phyloP scores from a whole-genome alignment of 1,284 basidiomycete genomes.

The Stereum hirsutum region DNA sequence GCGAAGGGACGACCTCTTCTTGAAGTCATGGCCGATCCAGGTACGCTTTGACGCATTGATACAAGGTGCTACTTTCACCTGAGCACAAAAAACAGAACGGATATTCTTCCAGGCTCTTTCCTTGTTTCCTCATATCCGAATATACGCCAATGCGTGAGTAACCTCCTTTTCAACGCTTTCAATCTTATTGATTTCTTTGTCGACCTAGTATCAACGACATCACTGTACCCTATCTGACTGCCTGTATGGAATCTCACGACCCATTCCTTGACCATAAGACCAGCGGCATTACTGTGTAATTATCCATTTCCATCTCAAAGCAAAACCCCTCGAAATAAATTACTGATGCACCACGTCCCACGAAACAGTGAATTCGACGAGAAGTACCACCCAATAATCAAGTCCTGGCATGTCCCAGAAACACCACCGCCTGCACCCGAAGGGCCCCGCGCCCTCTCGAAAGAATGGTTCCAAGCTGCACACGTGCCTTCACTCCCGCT shows the following conservation, averaged over 20 bases:
- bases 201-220: slow-evolving; percentile 45
- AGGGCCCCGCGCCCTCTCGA: slow-evolving; percentile 30
- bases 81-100: slow-evolving; percentile 34
- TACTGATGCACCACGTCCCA: background rate
- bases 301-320: slow-evolving; percentile 8
- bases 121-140: slow-evolving; percentile 59
- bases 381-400: slow-evolving; percentile 45
- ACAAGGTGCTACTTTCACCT: background rate
- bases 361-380: slow-evolving; percentile 42
- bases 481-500: slow-evolving; percentile 38
- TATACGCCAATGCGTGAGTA: slow-evolving; percentile 81
- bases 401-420: slow-evolving; percentile 34
- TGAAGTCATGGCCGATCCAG: slow-evolving; percentile 81
- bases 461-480: slow-evolving; percentile 36
- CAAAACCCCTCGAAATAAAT: background rate
- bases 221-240: slow-evolving; percentile 79
- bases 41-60: slow-evolving; percentile 30
- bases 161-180: slow-evolving; percentile 1
- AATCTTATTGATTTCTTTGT: slow-evolving; percentile 17
- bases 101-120: slow-evolving; percentile 73
- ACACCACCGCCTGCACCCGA: slow-evolving; percentile 27
- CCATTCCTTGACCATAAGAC: slow-evolving; percentile 51
- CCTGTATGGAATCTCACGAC: slow-evolving; percentile 64
- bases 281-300: slow-evolving; percentile 59
- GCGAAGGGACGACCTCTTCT: slow-evolving; percentile 61